Percentiles rank a stretch among this genome's conserved stretches.
These are phyloP conservation scores for Pichia sp. DNA, from an alignment of 1,139 yeast genomes.

Conservation along the genomic window DNA sequence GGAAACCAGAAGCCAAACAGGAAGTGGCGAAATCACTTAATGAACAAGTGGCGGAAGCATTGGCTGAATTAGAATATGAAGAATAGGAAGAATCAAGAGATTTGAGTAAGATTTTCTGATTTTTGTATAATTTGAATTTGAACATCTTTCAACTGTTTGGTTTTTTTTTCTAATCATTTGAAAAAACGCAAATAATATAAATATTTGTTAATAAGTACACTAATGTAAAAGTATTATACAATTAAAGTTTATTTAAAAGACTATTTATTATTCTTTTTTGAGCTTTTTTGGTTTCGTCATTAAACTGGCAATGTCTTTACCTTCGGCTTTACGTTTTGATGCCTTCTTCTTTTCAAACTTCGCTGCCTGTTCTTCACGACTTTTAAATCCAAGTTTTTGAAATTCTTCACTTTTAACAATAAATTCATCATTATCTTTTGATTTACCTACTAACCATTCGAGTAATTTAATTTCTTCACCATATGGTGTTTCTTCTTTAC, in stretches of 20 bases:
- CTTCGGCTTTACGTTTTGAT: conserved; percentile 16
- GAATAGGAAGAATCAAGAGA: conserved; percentile 16
- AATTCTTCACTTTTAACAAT: conserved; percentile 43
- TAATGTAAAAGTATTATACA: background rate
- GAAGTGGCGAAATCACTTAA: conserved; percentile 19
- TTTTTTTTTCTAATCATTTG: too few relatives aligned
- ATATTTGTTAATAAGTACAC: too few relatives aligned
- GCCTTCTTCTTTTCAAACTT: conserved; percentile 29
- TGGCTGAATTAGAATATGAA: conserved; percentile 1
- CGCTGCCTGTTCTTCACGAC: conserved; percentile 36
- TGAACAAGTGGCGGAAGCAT: conserved; percentile 11
- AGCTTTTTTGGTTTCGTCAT: conserved; percentile 17
- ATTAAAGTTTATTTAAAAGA: background rate
- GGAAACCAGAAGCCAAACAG: conserved; percentile 22
- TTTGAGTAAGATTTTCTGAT: conserved; percentile 6
- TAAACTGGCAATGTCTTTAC: conserved; percentile 23
- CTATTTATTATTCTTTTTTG: conserved; percentile 2
- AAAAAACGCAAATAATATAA: too few relatives aligned
- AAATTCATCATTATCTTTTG: conserved; percentile 50
- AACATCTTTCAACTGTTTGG: background rate
- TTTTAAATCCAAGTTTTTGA: conserved; percentile 49
- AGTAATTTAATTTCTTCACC: conserved; percentile 76
- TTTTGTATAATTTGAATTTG: background rate
- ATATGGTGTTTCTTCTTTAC: conserved; percentile 46
- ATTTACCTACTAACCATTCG: conserved; percentile 61